Evolutionary conservation across 2,329 filamentous ascomycete genomes (phyloP), one percentile per base, ranked within the genome.

Genomic region (Leptoxyphium fumago): DNA sequence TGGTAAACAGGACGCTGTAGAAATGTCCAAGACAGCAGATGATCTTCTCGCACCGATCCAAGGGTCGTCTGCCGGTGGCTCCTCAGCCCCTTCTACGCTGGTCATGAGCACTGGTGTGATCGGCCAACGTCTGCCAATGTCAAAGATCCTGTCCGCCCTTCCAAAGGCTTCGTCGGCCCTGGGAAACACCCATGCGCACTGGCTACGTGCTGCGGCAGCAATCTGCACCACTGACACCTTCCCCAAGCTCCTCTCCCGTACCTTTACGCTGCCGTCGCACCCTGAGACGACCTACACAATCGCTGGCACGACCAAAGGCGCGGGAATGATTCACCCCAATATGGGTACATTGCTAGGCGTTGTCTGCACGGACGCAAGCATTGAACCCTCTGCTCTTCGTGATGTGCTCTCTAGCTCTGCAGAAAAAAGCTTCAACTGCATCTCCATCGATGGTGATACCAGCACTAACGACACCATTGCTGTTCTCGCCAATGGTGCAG

Each of bases 101-200:
- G 89, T 96, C 48, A 96, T 98, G 91, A 95, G 87, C 62, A 98
- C 91, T 2, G 91, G 91, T 44, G 91, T 98, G 39, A 98, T 98
- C 60, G 91, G 91, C 8, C 89, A 96, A 65, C 79, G 84, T 49
- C 73, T 98, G 18, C 91, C 91, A 9, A 94, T 96, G 55, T 71
- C 83, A 52, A 95, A 93, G 65, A 98, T 98, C 58, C 67, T 89
- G 40, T 70, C 77, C 58, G 82, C 83, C 46, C 85, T 98, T 44
- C 86, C 89, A 2, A 72, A 75, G 8, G 87, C 84, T 5, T 77
- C 85, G 59, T 68, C 73, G 47, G 76, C 75, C 46, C 74, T 94
- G 18, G 83, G 82, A 42, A 72, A 73, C 39, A 76, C 80, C 7
- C 88, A 96, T 65, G 75, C 83, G 47, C 77, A 91, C 65, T 98